Evolutionary conservation across 2,329 filamentous ascomycete genomes (phyloP), one percentile per base, ranked within the genome.

Genomic region (Alternaria gansuensis): DNA sequence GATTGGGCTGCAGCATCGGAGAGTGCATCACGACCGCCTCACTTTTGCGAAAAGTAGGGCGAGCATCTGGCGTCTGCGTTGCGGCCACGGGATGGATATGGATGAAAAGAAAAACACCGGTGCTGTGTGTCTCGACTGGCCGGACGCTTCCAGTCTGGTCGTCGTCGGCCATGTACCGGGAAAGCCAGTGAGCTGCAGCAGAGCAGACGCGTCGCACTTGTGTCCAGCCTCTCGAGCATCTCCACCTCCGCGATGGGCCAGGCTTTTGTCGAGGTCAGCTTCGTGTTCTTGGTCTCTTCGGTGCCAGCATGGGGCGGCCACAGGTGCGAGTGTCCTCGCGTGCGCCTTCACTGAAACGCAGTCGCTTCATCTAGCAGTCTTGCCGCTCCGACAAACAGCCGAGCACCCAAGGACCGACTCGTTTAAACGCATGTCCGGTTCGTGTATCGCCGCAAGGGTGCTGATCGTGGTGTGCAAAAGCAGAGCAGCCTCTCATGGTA

Each of bases 31-130:
- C 69, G 64, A 51, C 62, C 71, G 72, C 71, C 71, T 74, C 71
- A 74, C 71, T 73, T 73, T 67, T 65, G 52, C 33, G 39, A 58
- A 68, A 68, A 66, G 57, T 67, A 73, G 68, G 70, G 71, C 71
- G 71, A 68, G 60, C 66, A 63, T 44, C 61, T 57, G 55, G 57
- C 57, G 59, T 46, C 52, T 57, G 37, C 50, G 53, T 53, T 44
- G 58, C 63, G 56, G 65, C 59, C 58, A 56, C 43, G 45, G 44
- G 17, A 17, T 17, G 17, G 17, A 17, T 17, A 41, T 51, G 53
- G 34, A 51, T 45, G 24, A 59, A 57, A 58, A 62, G 57, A 53
- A 52, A 53, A 39, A 57, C 37, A 13, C 44, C 48, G 7, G 24
- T 54, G n/a, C 57, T 58, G 55, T 44, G 58, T 51, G 46, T 5